Evolutionary conservation across 1,139 yeast species (phyloP), one percentile per base, ranked within the genome.

Genomic region (Candida sojae): DNA sequence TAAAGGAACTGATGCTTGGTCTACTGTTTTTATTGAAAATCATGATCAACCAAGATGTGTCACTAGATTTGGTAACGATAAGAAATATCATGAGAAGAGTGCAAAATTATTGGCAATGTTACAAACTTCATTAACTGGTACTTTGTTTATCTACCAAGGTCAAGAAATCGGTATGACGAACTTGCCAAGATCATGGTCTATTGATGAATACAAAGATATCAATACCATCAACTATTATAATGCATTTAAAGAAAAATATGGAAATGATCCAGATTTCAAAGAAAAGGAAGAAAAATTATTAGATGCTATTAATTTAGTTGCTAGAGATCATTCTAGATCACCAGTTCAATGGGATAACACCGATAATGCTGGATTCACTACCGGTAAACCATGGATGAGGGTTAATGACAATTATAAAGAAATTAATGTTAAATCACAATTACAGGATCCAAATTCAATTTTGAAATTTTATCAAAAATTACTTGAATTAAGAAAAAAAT

Each of bases 101-200:
- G 80, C 80, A 21, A 80, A 81, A 59, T 64, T 80, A 60, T 59
- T 82, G 52, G 70, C 83, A 4, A 56, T 78, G 49, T 64, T 81
- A 57, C 75, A 75, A 55, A 55, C 73, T 9, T 57, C 82, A 5
- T 70, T 79, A 55, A 75, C 82, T 26, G 86, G 86, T 45, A 81
- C 86, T 6, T 66, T 80, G 50, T 82, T 71, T 62, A 63, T 82
- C 38, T 81, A 81, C 61, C 85, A 82, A 60, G 86, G 86, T 47
- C 86, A 82, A 60, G 86, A 82, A 59, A 69, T 82, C 50, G 86
- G 82, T 42, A 79, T 77, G 80, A 71, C 74, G 44, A 82, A 82
- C 55, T 62, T 78, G 35, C 74, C 77, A 36, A 55, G 62, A 46
- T 59, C 63, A 32, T 78, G 84, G 84, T 67, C 72, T 23, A 66